Evolutionary conservation across 1,284 basidiomycete genomes (phyloP), one percentile per base, ranked within the genome.

Genomic region (Microbotryum lychnidis-dioicae): DNA sequence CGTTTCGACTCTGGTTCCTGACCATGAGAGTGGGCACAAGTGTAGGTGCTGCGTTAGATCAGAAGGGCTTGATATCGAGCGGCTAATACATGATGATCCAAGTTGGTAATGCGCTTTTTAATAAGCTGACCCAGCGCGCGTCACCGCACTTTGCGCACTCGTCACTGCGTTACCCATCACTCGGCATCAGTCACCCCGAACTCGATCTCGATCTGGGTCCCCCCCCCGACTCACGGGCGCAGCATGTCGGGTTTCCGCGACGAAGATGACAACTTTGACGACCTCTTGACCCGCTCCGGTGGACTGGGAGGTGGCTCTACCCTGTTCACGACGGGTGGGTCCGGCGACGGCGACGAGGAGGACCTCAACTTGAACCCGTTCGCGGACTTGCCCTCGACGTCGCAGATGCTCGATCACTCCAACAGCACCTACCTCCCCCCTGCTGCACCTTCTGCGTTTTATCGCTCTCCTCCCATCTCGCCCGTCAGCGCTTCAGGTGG

Each of bases 351-450:
- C 31, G 54, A 58, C 27, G 58, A 56, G 12, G 66, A 66, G 18
- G 64, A 61, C 45, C 57, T 68, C 45, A 33, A 25, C 18, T 6
- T 60, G 16, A 66, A 68, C 54, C 67, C 67, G 10, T 68, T 62
- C 25, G 67, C 64, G 27, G 67, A 68, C 45, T 37, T 62, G 44
- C 56, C 57, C 14, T 61, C 59, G 31, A 16, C 33, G 8, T 25
- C 44, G 25, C 23, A 25, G 16, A 27, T 16, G 18, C 23, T 52
- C 45, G 33, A 18, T 53, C 6, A 31, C 53, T 18, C 21, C 33
- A n/a, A 53, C 27, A 52, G 52, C 56, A 16, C 49, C 53, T 27
- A 50, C 48, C 5, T 42, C 59, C 16, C 44, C 8, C 18, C 21
- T 10, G 25, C 45, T 1, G 7, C 37, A 1, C 49, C 42, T 4